Percentiles rank a stretch among this genome's conserved stretches.
These are phyloP conservation scores for Oryza coarctata DNA, from an alignment of 176 grass and related monocot genomes.

Conservation along the genomic window DNA sequence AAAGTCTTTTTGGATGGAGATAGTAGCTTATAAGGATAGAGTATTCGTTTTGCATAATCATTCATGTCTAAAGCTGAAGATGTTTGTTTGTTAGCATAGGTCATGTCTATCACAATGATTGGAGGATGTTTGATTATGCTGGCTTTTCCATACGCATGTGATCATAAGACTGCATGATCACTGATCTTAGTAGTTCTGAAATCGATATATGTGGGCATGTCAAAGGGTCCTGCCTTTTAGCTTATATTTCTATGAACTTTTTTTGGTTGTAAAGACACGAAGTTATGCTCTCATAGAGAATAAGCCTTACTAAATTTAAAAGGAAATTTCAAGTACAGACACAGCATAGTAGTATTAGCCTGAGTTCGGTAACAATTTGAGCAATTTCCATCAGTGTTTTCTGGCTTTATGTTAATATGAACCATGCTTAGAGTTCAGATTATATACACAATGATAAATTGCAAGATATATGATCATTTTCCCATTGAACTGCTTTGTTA, in stretches of 20 bases:
- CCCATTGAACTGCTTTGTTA: background rate
- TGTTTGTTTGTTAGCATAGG: background rate
- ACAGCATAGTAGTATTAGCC: background rate
- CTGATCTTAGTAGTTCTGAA: background rate
- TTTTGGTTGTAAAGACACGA: background rate
- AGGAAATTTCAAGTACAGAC: background rate
- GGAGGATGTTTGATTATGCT: conserved; percentile 5
- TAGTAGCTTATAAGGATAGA: conserved; percentile 19
- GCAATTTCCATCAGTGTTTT: background rate
- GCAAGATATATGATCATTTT: background rate
- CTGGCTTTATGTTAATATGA: background rate
- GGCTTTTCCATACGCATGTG: background rate
- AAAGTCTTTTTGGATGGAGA: too few relatives aligned
- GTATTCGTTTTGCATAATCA: conserved; percentile 25
- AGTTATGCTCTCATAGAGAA: background rate
- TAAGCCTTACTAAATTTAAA: background rate
- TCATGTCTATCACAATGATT: conserved; percentile 12
- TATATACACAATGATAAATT: background rate
- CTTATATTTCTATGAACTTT: background rate
- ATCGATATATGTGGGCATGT: background rate
- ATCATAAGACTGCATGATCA: background rate
- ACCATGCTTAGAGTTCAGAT: conserved; percentile 1
- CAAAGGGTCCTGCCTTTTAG: background rate
- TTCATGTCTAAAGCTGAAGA: conserved; percentile 25
- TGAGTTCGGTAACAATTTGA: background rate